Evolutionary conservation across 352 stramenopile genomes (phyloP).

Genomic region (Phytophthora nicotianae): DNA sequence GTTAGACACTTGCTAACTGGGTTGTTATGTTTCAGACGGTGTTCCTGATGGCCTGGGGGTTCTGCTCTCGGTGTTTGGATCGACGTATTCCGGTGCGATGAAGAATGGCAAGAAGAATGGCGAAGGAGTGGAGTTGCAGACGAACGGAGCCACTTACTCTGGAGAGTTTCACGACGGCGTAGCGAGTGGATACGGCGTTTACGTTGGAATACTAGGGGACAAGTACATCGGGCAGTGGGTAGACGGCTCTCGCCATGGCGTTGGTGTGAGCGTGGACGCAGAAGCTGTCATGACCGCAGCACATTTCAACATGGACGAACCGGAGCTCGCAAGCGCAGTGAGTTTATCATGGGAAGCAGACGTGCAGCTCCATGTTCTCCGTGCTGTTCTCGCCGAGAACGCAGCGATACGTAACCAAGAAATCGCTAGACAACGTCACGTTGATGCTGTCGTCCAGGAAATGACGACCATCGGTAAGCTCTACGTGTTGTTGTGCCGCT

Average conservation of each 20-base stretch:
- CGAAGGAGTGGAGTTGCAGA: slow-evolving; percentile 44
- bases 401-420: slow-evolving; percentile 47
- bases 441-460: slow-evolving; percentile 36
- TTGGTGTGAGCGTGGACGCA: slow-evolving; percentile 42
- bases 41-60: slow-evolving; percentile 47
- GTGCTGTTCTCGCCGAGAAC: slow-evolving; percentile 46
- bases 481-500: slow-evolving; percentile 6
- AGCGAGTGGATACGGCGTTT: slow-evolving; percentile 46
- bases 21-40: slow-evolving; percentile 21
- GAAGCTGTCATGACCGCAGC: slow-evolving; percentile 30
- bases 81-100: slow-evolving; percentile 47
- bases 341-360: slow-evolving; percentile 17
- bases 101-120: slow-evolving; percentile 40
- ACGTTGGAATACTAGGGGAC: slow-evolving; percentile 46
- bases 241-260: slow-evolving; percentile 41
- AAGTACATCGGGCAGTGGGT: slow-evolving; percentile 54
- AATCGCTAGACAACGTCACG: slow-evolving; percentile 35
- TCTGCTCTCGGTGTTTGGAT: slow-evolving; percentile 39
- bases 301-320: slow-evolving; percentile 41
- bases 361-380: slow-evolving; percentile 32
- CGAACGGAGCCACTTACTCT: slow-evolving; percentile 46
- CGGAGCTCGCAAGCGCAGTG: background rate
- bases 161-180: slow-evolving; percentile 40
- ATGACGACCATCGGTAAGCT: slow-evolving; percentile 39
- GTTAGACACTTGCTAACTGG: background rate